Evolutionary conservation across 176 grass and related monocot species (phyloP).

Genomic region (Puccinellia tenuiflora): DNA sequence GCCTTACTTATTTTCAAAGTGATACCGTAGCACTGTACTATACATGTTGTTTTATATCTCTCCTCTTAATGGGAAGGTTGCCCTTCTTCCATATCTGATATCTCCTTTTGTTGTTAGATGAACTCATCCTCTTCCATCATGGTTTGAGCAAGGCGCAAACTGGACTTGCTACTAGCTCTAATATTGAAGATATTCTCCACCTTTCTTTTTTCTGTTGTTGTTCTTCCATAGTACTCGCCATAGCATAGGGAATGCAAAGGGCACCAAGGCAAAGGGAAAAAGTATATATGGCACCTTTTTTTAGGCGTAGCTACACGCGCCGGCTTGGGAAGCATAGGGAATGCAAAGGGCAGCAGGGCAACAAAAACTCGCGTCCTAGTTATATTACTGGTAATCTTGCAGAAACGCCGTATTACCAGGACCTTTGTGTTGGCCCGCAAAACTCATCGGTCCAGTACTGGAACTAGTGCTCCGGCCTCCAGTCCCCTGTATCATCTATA

Average conservation of each 20-base stretch:
- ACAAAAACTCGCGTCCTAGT: too few relatives aligned
- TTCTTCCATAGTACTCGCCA: background rate
- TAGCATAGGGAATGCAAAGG: too few relatives aligned
- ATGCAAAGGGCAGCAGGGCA: background rate
- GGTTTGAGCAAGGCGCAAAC: background rate
- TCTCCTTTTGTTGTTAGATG: background rate
- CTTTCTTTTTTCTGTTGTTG: background rate
- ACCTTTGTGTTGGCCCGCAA: too few relatives aligned
- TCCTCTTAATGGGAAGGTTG: background rate
- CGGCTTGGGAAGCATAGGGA: background rate
- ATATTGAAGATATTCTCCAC: too few relatives aligned
- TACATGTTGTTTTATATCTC: background rate
- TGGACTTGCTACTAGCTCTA: background rate
- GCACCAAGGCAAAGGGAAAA: background rate
- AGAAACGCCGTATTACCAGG: too few relatives aligned
- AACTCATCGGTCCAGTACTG: too few relatives aligned
- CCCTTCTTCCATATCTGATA: background rate
- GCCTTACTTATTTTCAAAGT: too few relatives aligned
- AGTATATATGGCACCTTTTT: background rate
- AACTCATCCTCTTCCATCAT: background rate
- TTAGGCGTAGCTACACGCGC: background rate
- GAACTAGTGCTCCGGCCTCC: too few relatives aligned
- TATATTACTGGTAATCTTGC: too few relatives aligned
- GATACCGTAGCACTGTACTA: background rate
- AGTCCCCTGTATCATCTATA: too few relatives aligned